Percentiles rank a stretch among this genome's conserved stretches.
These are phyloP conservation scores for Pestalotiopsis fici DNA, from an alignment of 2,329 filamentous ascomycete genomes.

Conservation along the genomic window DNA sequence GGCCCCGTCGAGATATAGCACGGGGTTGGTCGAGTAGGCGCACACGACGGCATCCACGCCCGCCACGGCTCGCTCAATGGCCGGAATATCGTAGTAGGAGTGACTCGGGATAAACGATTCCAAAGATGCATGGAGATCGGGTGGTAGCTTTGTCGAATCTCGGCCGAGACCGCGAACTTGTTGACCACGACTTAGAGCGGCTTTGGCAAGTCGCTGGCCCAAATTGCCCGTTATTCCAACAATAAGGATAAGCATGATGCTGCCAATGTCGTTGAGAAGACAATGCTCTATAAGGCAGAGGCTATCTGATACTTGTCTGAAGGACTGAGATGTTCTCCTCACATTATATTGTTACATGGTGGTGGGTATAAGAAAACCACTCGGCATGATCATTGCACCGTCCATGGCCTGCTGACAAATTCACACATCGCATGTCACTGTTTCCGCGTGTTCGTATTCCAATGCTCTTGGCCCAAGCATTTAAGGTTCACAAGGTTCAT, in stretches of 20 bases:
- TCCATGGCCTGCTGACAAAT: too few relatives aligned
- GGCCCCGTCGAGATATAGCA: slow-evolving; percentile 27
- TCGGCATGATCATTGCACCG: too few relatives aligned
- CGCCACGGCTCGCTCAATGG: background rate
- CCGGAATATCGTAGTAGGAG: background rate
- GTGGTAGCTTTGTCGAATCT: background rate
- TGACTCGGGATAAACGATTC: background rate
- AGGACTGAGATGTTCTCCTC: too few relatives aligned
- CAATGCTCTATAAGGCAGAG: too few relatives aligned
- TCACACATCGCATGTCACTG: too few relatives aligned
- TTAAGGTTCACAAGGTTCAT: too few relatives aligned
- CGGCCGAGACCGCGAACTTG: slow-evolving; percentile 27
- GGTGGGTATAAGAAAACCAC: too few relatives aligned
- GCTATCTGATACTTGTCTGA: too few relatives aligned
- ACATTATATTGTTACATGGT: too few relatives aligned
- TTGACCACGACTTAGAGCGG: slow-evolving; percentile 23
- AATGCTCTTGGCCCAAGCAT: too few relatives aligned
- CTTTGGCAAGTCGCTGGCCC: slow-evolving; percentile 24
- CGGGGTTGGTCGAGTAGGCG: slow-evolving; percentile 16
- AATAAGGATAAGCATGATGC: slow-evolving; percentile 27
- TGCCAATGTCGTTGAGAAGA: too few relatives aligned
- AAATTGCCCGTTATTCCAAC: slow-evolving; percentile 32
- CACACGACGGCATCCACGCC: background rate
- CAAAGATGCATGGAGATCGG: background rate
- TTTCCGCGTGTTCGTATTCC: too few relatives aligned